Percentiles rank a stretch among this genome's conserved stretches.
Evolutionary conservation across 1,139 yeast genomes (phyloP).

Genomic region (Pichia sp.): DNA sequence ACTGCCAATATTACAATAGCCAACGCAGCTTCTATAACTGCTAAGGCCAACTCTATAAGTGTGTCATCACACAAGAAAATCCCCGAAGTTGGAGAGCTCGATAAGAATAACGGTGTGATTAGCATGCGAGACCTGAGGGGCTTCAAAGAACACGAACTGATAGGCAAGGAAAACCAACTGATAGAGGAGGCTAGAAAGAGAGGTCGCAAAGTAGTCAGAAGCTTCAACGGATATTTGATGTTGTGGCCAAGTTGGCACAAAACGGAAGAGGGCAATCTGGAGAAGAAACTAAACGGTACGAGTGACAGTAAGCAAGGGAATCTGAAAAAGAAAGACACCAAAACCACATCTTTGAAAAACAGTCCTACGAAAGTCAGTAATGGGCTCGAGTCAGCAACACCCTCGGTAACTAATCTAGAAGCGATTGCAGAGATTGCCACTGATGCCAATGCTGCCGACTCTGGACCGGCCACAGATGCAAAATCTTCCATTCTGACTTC

Average conservation of each 20-base stretch:
- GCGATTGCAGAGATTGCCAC: background rate
- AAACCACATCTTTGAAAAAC: background rate
- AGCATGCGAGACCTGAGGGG: slow-evolving; percentile 17
- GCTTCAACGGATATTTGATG: slow-evolving; percentile 20
- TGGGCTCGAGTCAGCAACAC: background rate
- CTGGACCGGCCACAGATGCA: background rate
- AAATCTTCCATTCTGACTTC: background rate
- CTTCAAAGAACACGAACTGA: slow-evolving; percentile 11
- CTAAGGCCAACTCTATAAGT: background rate
- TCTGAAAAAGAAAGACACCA: background rate
- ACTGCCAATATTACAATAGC: background rate
- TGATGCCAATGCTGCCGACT: background rate
- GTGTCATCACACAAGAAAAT: background rate
- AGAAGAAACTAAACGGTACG: background rate
- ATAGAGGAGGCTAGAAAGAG: slow-evolving; percentile 4
- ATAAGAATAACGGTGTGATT: slow-evolving; percentile 4
- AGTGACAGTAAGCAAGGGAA: background rate
- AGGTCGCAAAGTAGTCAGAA: slow-evolving; percentile 13
- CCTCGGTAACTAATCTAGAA: background rate
- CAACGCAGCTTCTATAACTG: background rate
- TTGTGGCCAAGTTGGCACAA: slow-evolving; percentile 18
- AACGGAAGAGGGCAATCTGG: slow-evolving; percentile 11
- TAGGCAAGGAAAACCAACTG: slow-evolving; percentile 6
- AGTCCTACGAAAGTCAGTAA: background rate
- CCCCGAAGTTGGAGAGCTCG: slow-evolving; percentile 3